Percentiles rank a stretch among this genome's conserved stretches.
Evolutionary conservation across 768 basidiomycete species (phyloP).

Genomic region (Phlebiopsis flavidoalba): DNA sequence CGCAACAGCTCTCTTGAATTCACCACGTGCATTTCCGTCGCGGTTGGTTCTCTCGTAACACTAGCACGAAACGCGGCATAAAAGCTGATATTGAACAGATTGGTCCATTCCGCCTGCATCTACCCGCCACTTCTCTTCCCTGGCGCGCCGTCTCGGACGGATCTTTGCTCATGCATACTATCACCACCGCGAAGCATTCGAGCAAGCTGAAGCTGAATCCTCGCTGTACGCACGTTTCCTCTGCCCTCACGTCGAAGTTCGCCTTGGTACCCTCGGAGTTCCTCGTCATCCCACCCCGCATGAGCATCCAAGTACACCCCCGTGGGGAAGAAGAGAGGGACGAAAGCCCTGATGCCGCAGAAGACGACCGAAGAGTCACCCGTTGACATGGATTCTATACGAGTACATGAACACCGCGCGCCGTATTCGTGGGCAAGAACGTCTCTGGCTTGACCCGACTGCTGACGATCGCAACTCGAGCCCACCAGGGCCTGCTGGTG

Average conservation of each 20-base stretch:
- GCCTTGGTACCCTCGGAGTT: constrained; percentile 80
- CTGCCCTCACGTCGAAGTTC: constrained; percentile 72
- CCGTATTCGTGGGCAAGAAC: constrained; percentile 5
- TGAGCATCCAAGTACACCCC: constrained; percentile 25
- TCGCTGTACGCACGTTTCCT: constrained; percentile 89
- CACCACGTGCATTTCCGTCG: constrained; percentile 87
- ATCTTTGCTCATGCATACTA: constrained; percentile 97
- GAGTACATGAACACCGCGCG: neutral
- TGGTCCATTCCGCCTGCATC: constrained; percentile 80
- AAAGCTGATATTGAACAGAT: constrained; percentile 34
- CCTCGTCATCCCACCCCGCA: constrained; percentile 65
- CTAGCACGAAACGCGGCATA: constrained; percentile 9
- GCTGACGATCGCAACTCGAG: neutral
- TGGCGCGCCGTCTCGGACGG: constrained; percentile 86
- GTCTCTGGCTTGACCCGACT: neutral
- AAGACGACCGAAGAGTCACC: constrained; percentile 19
- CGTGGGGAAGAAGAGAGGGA: constrained; percentile 18
- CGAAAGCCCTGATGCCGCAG: constrained; percentile 24
- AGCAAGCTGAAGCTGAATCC: constrained; percentile 86
- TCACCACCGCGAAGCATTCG: constrained; percentile 89
- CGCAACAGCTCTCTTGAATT: constrained; percentile 87
- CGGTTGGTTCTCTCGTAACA: constrained; percentile 42
- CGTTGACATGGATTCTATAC: neutral
- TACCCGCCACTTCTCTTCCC: constrained; percentile 82
- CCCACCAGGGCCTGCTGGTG: constrained; percentile 13